Conservation (phyloP, 257 asterid species). For the Nicotiana tabacum region DNA sequence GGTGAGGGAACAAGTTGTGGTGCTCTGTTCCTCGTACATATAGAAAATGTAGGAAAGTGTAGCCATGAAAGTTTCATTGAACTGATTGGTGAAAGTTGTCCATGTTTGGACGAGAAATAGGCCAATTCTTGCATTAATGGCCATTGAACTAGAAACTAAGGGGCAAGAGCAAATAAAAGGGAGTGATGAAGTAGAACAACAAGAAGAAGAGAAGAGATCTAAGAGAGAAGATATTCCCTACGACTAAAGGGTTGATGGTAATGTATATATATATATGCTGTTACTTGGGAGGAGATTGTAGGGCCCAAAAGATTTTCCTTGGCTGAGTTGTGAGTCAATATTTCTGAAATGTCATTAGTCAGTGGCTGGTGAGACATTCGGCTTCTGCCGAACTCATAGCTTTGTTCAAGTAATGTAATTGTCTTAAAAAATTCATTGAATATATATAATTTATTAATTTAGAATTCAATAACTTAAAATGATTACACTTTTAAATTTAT, state of each 20-base stretch:
- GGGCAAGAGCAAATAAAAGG: not conserved
- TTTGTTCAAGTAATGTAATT: too few relatives aligned
- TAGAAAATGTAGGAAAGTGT: not conserved
- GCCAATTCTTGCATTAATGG: not conserved
- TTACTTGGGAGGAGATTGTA: too few relatives aligned
- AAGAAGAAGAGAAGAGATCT: too few relatives aligned
- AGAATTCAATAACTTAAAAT: too few relatives aligned
- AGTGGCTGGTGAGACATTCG: fast-evolving
- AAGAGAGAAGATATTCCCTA: too few relatives aligned
- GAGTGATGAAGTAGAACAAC: not conserved
- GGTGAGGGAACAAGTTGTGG: not conserved
- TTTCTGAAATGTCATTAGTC: not conserved
- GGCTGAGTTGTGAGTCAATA: not conserved
- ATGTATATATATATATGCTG: not conserved
- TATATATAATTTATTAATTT: too few relatives aligned
- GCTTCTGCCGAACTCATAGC: too few relatives aligned
- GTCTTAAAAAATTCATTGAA: too few relatives aligned
- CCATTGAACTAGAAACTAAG: not conserved
- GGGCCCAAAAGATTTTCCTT: not conserved
- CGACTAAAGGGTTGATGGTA: not conserved
- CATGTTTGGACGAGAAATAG: not conserved
- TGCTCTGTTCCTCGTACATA: not conserved
- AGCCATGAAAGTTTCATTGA: not conserved
- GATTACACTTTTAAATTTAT: too few relatives aligned
- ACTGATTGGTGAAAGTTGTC: not conserved